phyloP scores from a whole-genome alignment of 75 land plant species.

The Pinus albicaulis region DNA sequence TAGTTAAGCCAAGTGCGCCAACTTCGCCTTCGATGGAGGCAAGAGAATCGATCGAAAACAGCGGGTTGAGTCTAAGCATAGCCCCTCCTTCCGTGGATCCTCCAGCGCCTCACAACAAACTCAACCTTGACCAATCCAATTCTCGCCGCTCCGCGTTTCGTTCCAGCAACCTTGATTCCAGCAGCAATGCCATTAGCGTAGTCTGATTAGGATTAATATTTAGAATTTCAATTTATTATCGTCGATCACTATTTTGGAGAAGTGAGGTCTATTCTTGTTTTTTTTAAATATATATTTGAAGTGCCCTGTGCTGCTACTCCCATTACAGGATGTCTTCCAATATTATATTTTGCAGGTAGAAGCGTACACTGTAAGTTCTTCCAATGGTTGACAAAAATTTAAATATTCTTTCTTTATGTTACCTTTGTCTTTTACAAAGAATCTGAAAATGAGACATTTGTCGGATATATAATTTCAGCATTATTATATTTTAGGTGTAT shows the following conservation, averaged over 20 bases:
- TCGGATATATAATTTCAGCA: no score
- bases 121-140: no score
- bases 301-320: neutral
- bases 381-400: neutral
- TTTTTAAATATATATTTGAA: neutral
- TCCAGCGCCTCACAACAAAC: no score
- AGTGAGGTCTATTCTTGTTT: neutral
- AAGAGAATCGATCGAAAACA: neutral
- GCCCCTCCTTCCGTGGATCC: constrained; percentile 2
- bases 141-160: no score
- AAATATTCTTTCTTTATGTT: no score
- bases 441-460: no score
- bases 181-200: neutral
- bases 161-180: neutral
- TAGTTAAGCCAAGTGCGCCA: neutral
- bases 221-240: no score
- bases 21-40: neutral
- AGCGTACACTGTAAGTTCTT: neutral
- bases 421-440: no score
- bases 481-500: no score
- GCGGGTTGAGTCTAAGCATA: constrained; percentile 3
- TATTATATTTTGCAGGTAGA: neutral
- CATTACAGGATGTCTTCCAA: neutral
- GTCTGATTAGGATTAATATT: neutral
- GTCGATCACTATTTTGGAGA: no score